Conservation (phyloP, 2,329 filamentous ascomycete species). For the Aspergillus tanneri region DNA sequence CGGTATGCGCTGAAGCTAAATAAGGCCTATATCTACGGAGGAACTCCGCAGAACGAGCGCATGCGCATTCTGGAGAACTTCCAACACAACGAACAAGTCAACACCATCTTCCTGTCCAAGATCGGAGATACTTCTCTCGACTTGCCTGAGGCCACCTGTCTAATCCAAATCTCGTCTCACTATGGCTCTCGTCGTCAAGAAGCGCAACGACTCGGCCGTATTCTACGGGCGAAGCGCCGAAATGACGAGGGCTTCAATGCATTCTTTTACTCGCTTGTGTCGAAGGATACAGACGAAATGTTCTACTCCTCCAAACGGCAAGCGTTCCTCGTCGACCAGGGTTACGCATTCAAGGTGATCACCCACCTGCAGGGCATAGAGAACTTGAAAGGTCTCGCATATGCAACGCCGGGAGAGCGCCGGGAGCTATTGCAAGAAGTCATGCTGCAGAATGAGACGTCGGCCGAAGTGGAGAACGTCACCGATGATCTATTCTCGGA, state of each 20-base stretch:
- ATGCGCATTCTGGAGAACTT: conserved; percentile 89
- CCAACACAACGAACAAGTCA: conserved; percentile 84
- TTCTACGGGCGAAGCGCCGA: conserved; percentile 88
- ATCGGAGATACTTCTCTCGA: conserved; percentile 99
- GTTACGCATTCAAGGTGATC: conserved; percentile 98
- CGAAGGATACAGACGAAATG: conserved; percentile 97
- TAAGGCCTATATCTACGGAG: conserved; percentile 89
- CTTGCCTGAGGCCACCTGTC: conserved; percentile 89
- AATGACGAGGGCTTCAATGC: conserved; percentile 99
- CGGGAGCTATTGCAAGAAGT: conserved; percentile 86
- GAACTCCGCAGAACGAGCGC: conserved; percentile 80
- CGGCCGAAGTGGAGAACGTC: conserved; percentile 68
- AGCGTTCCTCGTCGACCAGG: conserved; percentile 95
- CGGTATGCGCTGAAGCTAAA: conserved; percentile 78
- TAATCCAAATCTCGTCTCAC: conserved; percentile 96
- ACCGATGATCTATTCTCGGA: conserved; percentile 66
- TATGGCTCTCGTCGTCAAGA: conserved; percentile 97
- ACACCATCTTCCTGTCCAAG: conserved; percentile 93
- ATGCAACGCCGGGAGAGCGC: conserved; percentile 73
- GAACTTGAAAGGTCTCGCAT: conserved; percentile 74
- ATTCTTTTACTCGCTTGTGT: conserved; percentile 97
- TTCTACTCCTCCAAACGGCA: conserved; percentile 95
- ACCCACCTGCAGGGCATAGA: conserved; percentile 92
- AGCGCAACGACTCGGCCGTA: conserved; percentile 87
- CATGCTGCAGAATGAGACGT: conserved; percentile 79